Base-by-base conservation (phyloP, 495 filamentous ascomycete genomes). In the Trichoderma erinaceum region DNA sequence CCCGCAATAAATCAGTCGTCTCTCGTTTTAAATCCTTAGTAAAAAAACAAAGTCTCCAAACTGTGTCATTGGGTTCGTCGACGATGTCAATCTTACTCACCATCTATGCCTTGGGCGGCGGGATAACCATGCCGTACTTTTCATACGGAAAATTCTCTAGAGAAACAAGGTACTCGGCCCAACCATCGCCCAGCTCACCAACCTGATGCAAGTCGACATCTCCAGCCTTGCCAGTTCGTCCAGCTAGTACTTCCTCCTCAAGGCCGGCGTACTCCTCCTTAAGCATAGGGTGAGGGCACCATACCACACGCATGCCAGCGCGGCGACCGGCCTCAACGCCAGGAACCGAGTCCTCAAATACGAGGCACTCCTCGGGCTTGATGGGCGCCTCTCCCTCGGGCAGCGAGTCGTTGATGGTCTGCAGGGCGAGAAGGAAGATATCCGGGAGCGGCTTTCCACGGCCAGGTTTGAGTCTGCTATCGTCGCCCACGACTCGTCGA, bases 341-440 rank as follows among this genome's bases (percentile, higher is more conserved):
- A 0, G 92, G 91, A 4, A 98, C 93, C 29, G 87, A 88, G 76
- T 99, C 95, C 77, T 99, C 95, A 73, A 99, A 97, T 0, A 99
- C 95, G 11, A 99, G 81, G 77, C 94, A 97, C 75, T 99, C 95
- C 71, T 89, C 89, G 0, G 93, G 91, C 63, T 71, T 81, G 52
- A 99, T 88, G 70, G 89, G 87, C 41, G 78, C 75, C 73, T 93
- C 87, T 0, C 87, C 88, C 52, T 83, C 78, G 0, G 85, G 76
- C 15, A 95, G 74, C 10, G 84, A 86, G 3, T 81, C 81, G 77
- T 99, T 99, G 72, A 99, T 89, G 1, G 87, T 90, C 78, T 91
- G 81, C 63, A 99, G 78, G 0, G 96, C 96, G 1, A 98, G 77
- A 16, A 96, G 78, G 74, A 95, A 99, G 73, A 99, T 99, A 77